Evolutionary conservation across 495 filamentous ascomycete genomes (phyloP).

Genomic region (Penicillium taxi): DNA sequence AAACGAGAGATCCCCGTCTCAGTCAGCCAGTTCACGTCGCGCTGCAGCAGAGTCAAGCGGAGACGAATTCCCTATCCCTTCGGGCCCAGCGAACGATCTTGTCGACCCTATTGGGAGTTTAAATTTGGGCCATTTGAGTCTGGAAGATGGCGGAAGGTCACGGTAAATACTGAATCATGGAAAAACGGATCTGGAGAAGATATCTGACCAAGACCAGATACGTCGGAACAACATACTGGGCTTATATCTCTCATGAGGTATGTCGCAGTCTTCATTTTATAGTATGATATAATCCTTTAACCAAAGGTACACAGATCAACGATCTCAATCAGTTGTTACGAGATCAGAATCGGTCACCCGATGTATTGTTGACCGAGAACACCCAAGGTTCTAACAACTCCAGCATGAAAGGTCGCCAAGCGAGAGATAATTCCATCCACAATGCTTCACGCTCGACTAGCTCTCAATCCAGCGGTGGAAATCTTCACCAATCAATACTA

Average conservation of each 20-base stretch:
- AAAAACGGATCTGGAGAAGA: neutral
- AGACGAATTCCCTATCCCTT: slow-evolving; percentile 41
- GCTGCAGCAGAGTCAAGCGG: slow-evolving; percentile 27
- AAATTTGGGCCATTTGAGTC: slow-evolving; percentile 41
- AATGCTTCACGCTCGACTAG: slow-evolving; percentile 5
- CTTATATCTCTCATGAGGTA: slow-evolving; percentile 45
- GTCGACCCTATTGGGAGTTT: slow-evolving; percentile 40
- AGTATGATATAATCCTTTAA: neutral
- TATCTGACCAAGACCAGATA: slow-evolving; percentile 28
- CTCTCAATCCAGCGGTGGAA: slow-evolving; percentile 12
- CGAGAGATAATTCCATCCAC: slow-evolving; percentile 21
- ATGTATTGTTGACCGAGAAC: slow-evolving; percentile 16
- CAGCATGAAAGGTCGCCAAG: slow-evolving; percentile 4
- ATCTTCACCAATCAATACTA: slow-evolving; percentile 34
- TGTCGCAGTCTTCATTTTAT: neutral
- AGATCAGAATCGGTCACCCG: slow-evolving; percentile 37
- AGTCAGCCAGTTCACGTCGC: slow-evolving; percentile 30
- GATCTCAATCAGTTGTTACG: slow-evolving; percentile 40
- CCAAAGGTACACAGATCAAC: slow-evolving; percentile 28
- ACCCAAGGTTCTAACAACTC: slow-evolving; percentile 16
- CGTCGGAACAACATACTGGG: slow-evolving; percentile 46
- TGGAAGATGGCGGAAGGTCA: slow-evolving; percentile 41
- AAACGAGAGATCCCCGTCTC: slow-evolving; percentile 9
- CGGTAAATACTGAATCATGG: slow-evolving; percentile 20
- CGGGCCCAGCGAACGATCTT: slow-evolving; percentile 38